A percentile compares a stretch with the other conserved stretches of the same genome.
phyloP scores from a whole-genome alignment of 2,329 filamentous ascomycete species.

The Diplodia mutila region DNA sequence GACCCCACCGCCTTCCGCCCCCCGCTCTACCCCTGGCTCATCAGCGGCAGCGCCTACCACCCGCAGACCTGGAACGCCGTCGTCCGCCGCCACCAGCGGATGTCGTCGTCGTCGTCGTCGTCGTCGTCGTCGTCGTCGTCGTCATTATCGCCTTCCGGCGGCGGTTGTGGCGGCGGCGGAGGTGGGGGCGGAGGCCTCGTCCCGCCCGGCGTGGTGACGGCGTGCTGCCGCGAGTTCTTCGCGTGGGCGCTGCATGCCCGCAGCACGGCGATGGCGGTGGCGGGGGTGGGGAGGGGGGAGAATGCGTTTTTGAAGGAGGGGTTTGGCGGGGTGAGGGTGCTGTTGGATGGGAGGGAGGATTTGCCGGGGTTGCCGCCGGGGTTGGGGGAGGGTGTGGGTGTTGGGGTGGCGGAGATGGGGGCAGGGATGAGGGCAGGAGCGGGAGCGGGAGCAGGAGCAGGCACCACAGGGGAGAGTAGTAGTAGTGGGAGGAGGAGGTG shows the following conservation, averaged over 20 bases:
- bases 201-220: not conserved
- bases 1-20: slow-evolving; percentile 2
- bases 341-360: not conserved
- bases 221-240: slow-evolving; percentile 2
- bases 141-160: not conserved
- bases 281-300: not conserved
- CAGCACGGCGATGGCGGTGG: not conserved
- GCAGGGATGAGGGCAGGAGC: too few species aligned
- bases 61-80: not conserved
- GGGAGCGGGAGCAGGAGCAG: too few species aligned
- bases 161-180: not conserved
- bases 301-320: slow-evolving; percentile 3
- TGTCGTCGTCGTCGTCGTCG: too few species aligned
- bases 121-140: too few species aligned
- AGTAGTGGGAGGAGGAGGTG: not conserved
- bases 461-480: not conserved
- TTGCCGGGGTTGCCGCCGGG: not conserved
- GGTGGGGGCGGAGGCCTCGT: not conserved
- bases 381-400: not conserved
- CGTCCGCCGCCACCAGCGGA: not conserved
- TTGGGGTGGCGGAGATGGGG: not conserved
- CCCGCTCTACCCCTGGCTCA: not conserved
- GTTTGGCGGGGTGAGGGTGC: not conserved
- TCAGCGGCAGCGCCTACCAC: not conserved
- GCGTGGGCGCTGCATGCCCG: not conserved